Evolutionary conservation across 441 rosid species (phyloP), one percentile per base, ranked within the genome.

Genomic region (Flueggea neowawraea): DNA sequence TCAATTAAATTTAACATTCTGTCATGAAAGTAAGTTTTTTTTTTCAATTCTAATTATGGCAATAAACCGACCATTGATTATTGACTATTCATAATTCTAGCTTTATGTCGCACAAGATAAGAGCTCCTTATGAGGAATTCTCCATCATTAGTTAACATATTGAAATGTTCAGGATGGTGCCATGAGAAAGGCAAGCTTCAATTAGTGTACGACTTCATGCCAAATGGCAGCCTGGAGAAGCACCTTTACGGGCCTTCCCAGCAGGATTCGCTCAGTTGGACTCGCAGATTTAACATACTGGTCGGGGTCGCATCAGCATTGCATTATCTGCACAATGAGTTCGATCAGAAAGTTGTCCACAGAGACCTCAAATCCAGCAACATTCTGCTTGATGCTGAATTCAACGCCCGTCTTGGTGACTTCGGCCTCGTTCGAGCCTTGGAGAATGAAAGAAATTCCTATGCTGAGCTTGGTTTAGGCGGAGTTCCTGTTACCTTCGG

Each of bases 311-410:
- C 85, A 6, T 80, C 79, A 6, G 90, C 90, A 33, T 60, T 84
- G 16, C 77, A 82, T 61, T 84, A 80, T 78, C 69, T 84, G 49
- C 90, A 82, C 63, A 60, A 75, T 51, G 90, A 84, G 67, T 82
- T 73, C 51, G 83, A 82, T 48, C 82, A 84, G 54, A 77, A 65
- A 61, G 87, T 84, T 56, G 77, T 84, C 39, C 90, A 84, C 52
- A 70, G 87, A n/a, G 85, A 82, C 72, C 80, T 84, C 54, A 84
- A 84, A 62, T 76, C 87, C 54, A 84, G 84, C 79, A 84, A 82
- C 73, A 71, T 82, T 53, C 52, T 84, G 71, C 84, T 82, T 33
- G 90, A 84, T 36, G 47, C 45, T 6, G 57, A 73, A 58, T 84
- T 73, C 71, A 76, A 80, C 43, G 87, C 85, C 41, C 74, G 84